These are phyloP conservation scores for Trichomonas vaginalis DNA, from an alignment of 208 protist species.

Conservation along the genomic window DNA sequence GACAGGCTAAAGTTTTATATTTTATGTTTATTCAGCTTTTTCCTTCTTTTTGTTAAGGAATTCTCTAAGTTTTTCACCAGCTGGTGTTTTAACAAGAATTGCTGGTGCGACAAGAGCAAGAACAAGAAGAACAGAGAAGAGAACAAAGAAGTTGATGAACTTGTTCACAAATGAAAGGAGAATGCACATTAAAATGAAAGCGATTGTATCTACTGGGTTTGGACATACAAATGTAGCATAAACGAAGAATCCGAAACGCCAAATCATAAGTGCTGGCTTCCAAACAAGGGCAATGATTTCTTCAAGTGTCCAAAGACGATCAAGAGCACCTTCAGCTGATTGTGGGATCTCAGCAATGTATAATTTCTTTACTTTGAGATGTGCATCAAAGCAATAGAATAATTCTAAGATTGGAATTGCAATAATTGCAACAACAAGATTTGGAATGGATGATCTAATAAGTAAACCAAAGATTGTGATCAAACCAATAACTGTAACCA, in stretches of 20 bases:
- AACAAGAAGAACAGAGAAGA: neutral
- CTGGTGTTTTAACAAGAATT: neutral
- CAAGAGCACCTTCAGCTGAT: neutral
- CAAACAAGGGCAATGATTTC: neutral
- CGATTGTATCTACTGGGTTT: neutral
- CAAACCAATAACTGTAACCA: neutral
- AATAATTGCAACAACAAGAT: neutral
- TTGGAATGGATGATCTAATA: neutral
- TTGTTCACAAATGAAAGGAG: neutral
- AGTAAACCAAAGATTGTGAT: neutral
- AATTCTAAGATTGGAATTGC: neutral
- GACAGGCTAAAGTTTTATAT: too few relatives aligned
- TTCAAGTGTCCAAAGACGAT: neutral
- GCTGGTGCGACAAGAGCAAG: neutral
- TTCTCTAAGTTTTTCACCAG: neutral
- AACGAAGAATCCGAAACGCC: neutral
- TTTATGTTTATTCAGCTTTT: neutral
- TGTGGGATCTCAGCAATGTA: neutral
- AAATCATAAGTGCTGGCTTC: neutral
- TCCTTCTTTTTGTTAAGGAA: neutral
- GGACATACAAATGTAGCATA: neutral
- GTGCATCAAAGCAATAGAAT: neutral
- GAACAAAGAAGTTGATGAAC: neutral
- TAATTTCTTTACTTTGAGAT: neutral
- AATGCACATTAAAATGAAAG: neutral